These are phyloP conservation scores for Antitrichia curtipendula DNA, from an alignment of 225 moss, liverwort and hornwort species.

Conservation along the genomic window DNA sequence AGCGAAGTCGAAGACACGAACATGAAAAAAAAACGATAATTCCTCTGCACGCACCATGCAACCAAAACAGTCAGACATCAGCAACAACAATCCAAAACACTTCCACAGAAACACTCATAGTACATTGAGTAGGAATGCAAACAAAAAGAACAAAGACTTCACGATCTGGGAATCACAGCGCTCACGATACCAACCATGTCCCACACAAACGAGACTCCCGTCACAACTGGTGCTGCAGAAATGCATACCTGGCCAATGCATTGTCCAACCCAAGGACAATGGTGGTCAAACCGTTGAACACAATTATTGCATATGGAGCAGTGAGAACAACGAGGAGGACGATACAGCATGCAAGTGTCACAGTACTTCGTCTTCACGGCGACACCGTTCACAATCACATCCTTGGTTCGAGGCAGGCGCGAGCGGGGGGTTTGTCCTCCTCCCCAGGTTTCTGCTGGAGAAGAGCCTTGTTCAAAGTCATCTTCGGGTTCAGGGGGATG, in stretches of 20 bases:
- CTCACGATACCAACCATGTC: not conserved
- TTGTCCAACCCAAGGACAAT: slow-evolving; percentile 99
- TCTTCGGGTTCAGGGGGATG: slow-evolving; percentile 95
- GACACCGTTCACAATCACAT: slow-evolving; percentile 80
- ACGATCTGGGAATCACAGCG: not conserved
- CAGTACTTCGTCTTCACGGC: slow-evolving; percentile 91
- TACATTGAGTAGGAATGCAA: not conserved
- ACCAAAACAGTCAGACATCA: not conserved
- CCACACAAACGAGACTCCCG: not conserved
- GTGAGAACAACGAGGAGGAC: slow-evolving; percentile 94
- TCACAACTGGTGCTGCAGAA: not conserved
- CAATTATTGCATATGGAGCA: slow-evolving; percentile 99
- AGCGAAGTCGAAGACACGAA: slow-evolving; percentile 72
- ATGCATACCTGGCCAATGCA: slow-evolving; percentile 81
- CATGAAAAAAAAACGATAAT: slow-evolving; percentile 91
- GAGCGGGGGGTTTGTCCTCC: slow-evolving; percentile 72
- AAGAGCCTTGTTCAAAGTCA: slow-evolving; percentile 55
- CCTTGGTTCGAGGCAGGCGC: slow-evolving; percentile 82
- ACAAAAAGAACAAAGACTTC: not conserved
- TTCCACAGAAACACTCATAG: not conserved
- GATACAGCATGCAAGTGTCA: slow-evolving; percentile 98
- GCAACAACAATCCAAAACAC: not conserved
- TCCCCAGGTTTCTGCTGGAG: slow-evolving; percentile 67
- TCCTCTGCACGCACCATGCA: slow-evolving; percentile 46
- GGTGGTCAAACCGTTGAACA: slow-evolving; percentile 93